Evolutionary conservation across 331 rosid species (phyloP), one percentile per base, ranked within the genome.

Genomic region (Cucumis variabilis): DNA sequence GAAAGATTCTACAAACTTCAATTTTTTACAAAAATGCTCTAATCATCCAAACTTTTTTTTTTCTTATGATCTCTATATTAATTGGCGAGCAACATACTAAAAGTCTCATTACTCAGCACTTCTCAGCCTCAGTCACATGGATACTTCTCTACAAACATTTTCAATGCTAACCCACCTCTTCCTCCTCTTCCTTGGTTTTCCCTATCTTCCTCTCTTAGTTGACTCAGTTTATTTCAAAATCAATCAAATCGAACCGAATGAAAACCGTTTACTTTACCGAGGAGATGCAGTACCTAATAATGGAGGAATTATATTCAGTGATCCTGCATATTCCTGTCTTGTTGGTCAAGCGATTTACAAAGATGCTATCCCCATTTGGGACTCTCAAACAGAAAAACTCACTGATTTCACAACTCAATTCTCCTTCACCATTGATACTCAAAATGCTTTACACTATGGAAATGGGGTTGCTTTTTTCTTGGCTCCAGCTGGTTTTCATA

Each of bases 261-360:
- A 69, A 51, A 41, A 14, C 2, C 58, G 62, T 55, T 62, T 90
- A 69, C 46, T 70, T 12, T 90, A 88, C 24, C 82, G 30, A 17
- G 92, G 93, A 66, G 89, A 84, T 68, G 93, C 89, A 7, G 85
- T 12, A 8, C 66, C 87, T 84, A 78, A 28, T 14, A 85, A 63
- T 69, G 92, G 92, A 68, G 69, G 23, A 25, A 27, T 88, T 16
- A 66, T 74, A 1, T 86, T 83, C 11, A 70, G 33, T 20, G 30
- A 66, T 17, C 24, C 16, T 13, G 33, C 19, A 2, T 87, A 68
- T 41, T 9, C 69, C 27, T 65, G 69, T 65, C 69, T 9, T 65
- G 13, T 65, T 65, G 69, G 69, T 23, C 69, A 46, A 11, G 78
- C 14, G 33, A 72, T 72, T 37, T 72, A 72, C 51, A 37, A 37